Conservation (phyloP, 108 stramenopile genomes). For the Cyclotella choctawhatcheeana region DNA sequence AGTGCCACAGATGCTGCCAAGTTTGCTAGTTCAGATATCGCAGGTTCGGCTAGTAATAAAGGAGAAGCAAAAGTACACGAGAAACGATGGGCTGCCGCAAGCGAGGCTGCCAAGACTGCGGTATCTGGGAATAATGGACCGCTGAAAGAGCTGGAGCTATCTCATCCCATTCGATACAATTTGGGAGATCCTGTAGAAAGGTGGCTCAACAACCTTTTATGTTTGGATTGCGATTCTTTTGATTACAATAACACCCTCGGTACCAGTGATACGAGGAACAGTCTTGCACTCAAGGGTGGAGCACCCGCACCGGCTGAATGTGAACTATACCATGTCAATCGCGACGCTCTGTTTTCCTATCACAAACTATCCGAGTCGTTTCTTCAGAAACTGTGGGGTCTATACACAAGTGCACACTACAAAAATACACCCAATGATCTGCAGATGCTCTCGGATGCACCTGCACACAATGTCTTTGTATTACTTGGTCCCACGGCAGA, state of each 20-base stretch:
- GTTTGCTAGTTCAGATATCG: slow-evolving; percentile 73
- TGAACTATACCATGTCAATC: slow-evolving; percentile 96
- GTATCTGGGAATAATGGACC: slow-evolving; percentile 41
- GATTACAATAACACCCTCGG: slow-evolving; percentile 54
- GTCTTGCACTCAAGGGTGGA: slow-evolving; percentile 71
- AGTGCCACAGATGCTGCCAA: slow-evolving; percentile 59
- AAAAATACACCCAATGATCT: slow-evolving; percentile 99
- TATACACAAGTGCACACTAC: slow-evolving; percentile 99
- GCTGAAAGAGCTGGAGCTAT: slow-evolving; percentile 87
- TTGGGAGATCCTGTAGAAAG: slow-evolving; percentile 91
- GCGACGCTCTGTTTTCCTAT: slow-evolving; percentile 98
- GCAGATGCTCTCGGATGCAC: slow-evolving; percentile 98
- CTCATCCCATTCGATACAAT: slow-evolving; percentile 96
- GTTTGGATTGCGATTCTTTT: slow-evolving; percentile 85
- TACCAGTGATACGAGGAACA: slow-evolving; percentile 7
- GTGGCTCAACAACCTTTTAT: slow-evolving; percentile 96
- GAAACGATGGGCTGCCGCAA: slow-evolving; percentile 86
- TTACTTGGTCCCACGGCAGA: slow-evolving; percentile 94
- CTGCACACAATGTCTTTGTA: slow-evolving; percentile 97
- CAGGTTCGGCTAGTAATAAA: slow-evolving; percentile 75
- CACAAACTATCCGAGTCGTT: slow-evolving; percentile 98
- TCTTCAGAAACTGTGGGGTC: slow-evolving; percentile 96
- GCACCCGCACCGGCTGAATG: slow-evolving; percentile 95
- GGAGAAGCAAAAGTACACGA: slow-evolving; percentile 94
- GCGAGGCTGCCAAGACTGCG: slow-evolving; percentile 61